Percentiles rank a stretch among this genome's conserved stretches.
These are phyloP conservation scores for Cenchrus fungigraminus DNA, from an alignment of 176 grass and related monocot genomes.

Conservation along the genomic window DNA sequence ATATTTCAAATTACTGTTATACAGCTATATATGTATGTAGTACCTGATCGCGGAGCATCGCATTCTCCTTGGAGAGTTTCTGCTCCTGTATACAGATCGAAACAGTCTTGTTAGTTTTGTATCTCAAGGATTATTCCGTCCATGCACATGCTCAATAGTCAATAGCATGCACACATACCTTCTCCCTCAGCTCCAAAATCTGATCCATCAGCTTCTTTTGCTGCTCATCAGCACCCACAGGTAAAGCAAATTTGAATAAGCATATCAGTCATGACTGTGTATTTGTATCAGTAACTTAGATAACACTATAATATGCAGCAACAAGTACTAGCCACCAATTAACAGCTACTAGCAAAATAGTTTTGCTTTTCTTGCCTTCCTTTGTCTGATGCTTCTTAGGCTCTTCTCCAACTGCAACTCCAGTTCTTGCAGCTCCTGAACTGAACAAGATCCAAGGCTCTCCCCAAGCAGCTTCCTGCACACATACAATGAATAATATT, in stretches of 20 bases:
- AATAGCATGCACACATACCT: slow-evolving; percentile 48
- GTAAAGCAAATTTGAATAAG: slow-evolving; percentile 15
- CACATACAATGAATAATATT: background rate
- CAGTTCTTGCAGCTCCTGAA: slow-evolving; percentile 69
- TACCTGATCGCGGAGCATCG: slow-evolving; percentile 60
- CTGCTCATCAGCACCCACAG: slow-evolving; percentile 39
- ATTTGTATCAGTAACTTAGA: background rate
- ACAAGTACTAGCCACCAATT: background rate
- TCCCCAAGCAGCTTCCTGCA: slow-evolving; percentile 75
- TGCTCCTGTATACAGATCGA: slow-evolving; percentile 49
- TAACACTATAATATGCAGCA: background rate
- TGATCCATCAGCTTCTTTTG: slow-evolving; percentile 65
- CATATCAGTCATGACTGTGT: background rate
- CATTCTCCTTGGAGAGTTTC: slow-evolving; percentile 64
- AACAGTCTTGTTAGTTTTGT: background rate
- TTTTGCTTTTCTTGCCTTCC: slow-evolving; percentile 57
- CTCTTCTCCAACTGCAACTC: slow-evolving; percentile 65
- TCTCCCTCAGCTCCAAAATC: slow-evolving; percentile 63
- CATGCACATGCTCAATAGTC: background rate
- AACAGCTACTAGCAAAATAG: background rate
- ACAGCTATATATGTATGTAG: no score
- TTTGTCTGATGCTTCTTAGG: slow-evolving; percentile 61
- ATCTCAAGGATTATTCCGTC: background rate
- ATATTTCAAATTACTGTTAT: no score
- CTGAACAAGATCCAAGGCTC: slow-evolving; percentile 59